Base-by-base conservation (phyloP, 1,284 basidiomycete genomes). In the Leccinum holopus region DNA sequence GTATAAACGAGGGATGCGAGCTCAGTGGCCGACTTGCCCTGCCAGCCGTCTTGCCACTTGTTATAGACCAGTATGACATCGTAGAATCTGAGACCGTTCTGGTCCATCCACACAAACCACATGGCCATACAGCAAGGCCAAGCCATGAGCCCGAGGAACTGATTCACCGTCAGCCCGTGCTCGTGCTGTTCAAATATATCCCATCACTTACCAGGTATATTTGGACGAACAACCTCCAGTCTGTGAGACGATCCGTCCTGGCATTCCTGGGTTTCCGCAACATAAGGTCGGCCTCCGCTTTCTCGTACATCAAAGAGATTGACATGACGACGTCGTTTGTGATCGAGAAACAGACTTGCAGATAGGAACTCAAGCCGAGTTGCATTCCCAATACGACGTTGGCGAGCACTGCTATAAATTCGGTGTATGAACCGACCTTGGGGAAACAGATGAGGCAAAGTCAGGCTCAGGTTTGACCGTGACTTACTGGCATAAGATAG, bases 191-290 rank as follows among this genome's bases (percentile, higher is more conserved):
- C 0, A 10, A 18, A 11, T n/a, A 12, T 18, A 0, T 8, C n/a
- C 56, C 55, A 3, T 51, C 1, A 55, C 35, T 56, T 30, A 69
- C 70, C 55, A 74, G 61, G 52, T 72, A 72, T 33, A 75, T 73
- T 55, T 76, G 76, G 56, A 71, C 58, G 65, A 76, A 75, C 60
- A 77, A 60, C 32, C 68, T 67, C 71, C 70, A 78, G 62, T 77
- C 71, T 1, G 72, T 82, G 28, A 86, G 75, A 10, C 84, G 77
- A 60, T 87, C 84, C 6, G 75, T 84, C 57, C 80, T 85, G n/a
- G 82, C 80, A 66, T 90, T 82, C 33, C 91, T 80, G 0, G 90
- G 90, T 63, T 84, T 84, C 51, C 88, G 82, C 1, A 79, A 75
- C 60, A 91, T 80, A 0, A 86, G 77, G 41, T 81, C 82, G 28